Conservation (phyloP, 305 asterid species). For the Caryopteris hybrid region DNA sequence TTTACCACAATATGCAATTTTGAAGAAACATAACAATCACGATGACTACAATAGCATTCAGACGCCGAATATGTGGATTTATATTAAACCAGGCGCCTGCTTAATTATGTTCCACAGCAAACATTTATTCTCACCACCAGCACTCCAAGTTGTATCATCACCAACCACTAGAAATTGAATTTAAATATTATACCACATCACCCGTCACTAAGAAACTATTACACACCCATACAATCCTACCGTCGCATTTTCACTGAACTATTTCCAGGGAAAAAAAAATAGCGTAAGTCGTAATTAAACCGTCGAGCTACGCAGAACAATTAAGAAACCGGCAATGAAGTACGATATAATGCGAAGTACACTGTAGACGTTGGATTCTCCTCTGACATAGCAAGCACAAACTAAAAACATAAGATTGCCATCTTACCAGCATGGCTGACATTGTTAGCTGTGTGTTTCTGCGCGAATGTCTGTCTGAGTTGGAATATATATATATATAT, state of each 20-base stretch:
- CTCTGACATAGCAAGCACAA: neutral
- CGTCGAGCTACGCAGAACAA: neutral
- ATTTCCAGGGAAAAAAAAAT: neutral
- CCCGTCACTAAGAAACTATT: neutral
- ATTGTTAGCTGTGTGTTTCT: conserved; percentile 20
- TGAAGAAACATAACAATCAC: neutral
- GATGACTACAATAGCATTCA: neutral
- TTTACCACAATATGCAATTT: neutral
- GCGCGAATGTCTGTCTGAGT: neutral
- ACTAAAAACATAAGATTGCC: neutral
- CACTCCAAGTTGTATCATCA: neutral
- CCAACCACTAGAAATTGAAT: neutral
- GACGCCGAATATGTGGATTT: neutral
- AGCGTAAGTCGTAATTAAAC: no score
- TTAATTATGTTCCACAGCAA: neutral
- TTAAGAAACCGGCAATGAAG: neutral
- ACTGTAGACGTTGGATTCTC: neutral
- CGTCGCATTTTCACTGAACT: neutral
- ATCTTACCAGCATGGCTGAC: conserved; percentile 42
- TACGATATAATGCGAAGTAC: neutral
- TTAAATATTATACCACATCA: no score
- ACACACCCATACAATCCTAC: neutral
- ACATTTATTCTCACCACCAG: neutral
- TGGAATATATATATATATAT: neutral
- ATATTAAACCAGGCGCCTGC: neutral